Conservation (phyloP, 352 stramenopile genomes). For the Globisporangium alternatum region DNA sequence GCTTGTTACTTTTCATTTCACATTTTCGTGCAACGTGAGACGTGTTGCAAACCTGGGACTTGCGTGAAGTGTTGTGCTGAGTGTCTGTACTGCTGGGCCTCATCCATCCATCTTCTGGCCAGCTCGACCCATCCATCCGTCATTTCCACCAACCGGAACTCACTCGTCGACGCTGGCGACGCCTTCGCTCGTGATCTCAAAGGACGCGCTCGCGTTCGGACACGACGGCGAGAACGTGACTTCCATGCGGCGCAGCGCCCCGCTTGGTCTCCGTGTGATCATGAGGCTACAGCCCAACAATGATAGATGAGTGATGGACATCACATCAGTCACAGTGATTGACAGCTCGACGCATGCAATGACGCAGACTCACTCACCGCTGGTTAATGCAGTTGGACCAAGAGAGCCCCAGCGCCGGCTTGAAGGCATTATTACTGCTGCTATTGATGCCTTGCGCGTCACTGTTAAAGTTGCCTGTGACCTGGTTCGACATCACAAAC, state of each 20-base stretch:
- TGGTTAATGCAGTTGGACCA: conserved; percentile 88
- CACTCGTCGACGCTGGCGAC: conserved; percentile 23
- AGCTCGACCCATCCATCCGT: not conserved
- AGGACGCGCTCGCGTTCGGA: conserved; percentile 29
- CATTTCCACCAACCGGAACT: not conserved
- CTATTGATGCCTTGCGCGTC: conserved; percentile 10
- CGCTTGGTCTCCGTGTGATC: conserved; percentile 36
- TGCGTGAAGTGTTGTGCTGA: not conserved
- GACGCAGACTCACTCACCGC: conserved; percentile 25
- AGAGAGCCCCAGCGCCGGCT: conserved; percentile 68
- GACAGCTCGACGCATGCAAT: no score
- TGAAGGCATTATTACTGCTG: conserved; percentile 25
- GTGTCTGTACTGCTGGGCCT: not conserved
- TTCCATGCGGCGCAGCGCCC: conserved; percentile 31
- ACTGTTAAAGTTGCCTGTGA: conserved; percentile 63
- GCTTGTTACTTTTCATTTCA: not conserved
- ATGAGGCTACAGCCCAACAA: conserved; percentile 37
- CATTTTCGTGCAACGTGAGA: conserved; percentile 3
- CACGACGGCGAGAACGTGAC: conserved; percentile 63
- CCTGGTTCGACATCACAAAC: conserved; percentile 80
- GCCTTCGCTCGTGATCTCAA: conserved; percentile 58
- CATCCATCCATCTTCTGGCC: not conserved
- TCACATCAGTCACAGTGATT: not conserved
- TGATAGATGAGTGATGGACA: not conserved
- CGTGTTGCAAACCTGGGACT: not conserved